Evolutionary conservation across 2,329 filamentous ascomycete species (phyloP).

Genomic region (Orbilia javanica): DNA sequence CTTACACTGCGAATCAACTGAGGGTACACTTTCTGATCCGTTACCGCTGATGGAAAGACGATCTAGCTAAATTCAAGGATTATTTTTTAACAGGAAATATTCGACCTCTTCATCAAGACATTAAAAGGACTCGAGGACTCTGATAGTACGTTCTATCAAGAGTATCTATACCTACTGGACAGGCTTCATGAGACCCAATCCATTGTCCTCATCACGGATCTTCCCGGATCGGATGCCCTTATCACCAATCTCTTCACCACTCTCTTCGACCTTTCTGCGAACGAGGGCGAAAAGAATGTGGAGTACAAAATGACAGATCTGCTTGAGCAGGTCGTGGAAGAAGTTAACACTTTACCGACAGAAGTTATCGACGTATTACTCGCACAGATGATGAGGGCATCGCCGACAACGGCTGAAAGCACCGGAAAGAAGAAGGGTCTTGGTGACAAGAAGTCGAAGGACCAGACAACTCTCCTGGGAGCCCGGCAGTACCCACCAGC

Average conservation of each 20-base stretch:
- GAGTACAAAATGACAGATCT: slow-evolving; percentile 92
- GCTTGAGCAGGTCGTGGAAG: slow-evolving; percentile 86
- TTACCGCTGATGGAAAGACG: not conserved
- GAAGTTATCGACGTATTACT: slow-evolving; percentile 92
- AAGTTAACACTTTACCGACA: slow-evolving; percentile 80
- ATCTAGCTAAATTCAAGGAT: slow-evolving; percentile 9
- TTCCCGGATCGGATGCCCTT: slow-evolving; percentile 83
- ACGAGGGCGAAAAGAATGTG: slow-evolving; percentile 90
- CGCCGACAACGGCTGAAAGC: slow-evolving; percentile 68
- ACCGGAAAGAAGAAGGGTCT: slow-evolving; percentile 49
- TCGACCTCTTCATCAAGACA: slow-evolving; percentile 82
- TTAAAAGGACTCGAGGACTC: slow-evolving; percentile 60
- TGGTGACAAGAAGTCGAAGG: slow-evolving; percentile 69
- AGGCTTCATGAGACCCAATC: slow-evolving; percentile 95
- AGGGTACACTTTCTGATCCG: slow-evolving; percentile 73
- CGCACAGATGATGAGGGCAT: slow-evolving; percentile 92
- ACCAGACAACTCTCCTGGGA: slow-evolving; percentile 65
- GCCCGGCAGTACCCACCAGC: slow-evolving; percentile 74
- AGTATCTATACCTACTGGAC: slow-evolving; percentile 90
- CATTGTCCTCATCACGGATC: slow-evolving; percentile 88
- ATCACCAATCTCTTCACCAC: slow-evolving; percentile 84
- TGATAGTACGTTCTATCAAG: slow-evolving; percentile 65
- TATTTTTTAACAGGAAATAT: slow-evolving; percentile 78
- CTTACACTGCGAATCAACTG: slow-evolving; percentile 88
- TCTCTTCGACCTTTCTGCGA: slow-evolving; percentile 90